Evolutionary conservation across 139 green algal genomes (phyloP).

Genomic region (Diplosphaera chodatii): DNA sequence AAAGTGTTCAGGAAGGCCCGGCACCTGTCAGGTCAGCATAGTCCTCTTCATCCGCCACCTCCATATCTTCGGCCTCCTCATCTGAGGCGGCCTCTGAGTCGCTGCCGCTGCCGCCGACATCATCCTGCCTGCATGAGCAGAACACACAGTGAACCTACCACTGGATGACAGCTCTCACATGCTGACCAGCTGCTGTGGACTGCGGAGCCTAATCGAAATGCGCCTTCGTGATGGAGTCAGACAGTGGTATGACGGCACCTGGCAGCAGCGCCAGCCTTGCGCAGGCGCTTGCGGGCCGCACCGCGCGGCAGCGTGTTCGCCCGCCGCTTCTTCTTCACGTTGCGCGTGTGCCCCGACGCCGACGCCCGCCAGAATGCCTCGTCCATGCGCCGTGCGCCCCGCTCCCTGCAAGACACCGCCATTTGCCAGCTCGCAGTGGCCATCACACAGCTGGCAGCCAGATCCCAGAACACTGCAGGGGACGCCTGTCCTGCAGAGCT

Average conservation of each 20-base stretch:
- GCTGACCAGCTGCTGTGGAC: neutral
- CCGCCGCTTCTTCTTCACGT: conserved; percentile 13
- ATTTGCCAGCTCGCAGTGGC: conserved; percentile 2
- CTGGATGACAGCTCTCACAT: neutral
- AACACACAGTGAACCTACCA: too few relatives aligned
- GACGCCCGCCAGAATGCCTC: conserved; percentile 37
- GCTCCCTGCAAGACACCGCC: neutral
- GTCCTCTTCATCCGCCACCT: neutral
- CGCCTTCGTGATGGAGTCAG: too few relatives aligned
- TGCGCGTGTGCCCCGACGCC: neutral
- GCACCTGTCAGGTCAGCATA: conserved; percentile 1
- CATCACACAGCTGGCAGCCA: too few relatives aligned
- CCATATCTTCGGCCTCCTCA: conserved; percentile 5
- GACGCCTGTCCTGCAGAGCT: too few relatives aligned
- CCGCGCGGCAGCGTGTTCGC: conserved; percentile 23
- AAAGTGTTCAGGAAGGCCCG: too few relatives aligned
- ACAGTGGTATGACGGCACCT: too few relatives aligned
- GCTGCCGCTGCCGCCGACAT: conserved; percentile 2
- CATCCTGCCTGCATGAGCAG: neutral
- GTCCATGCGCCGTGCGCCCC: conserved; percentile 16
- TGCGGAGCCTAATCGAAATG: neutral
- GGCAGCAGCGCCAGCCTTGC: neutral
- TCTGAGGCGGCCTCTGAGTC: conserved; percentile 1
- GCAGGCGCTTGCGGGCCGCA: conserved; percentile 8
- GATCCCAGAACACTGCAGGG: too few relatives aligned